Evolutionary conservation across 2,329 filamentous ascomycete genomes (phyloP).

Genomic region (Torrubiellomyces zombiae): DNA sequence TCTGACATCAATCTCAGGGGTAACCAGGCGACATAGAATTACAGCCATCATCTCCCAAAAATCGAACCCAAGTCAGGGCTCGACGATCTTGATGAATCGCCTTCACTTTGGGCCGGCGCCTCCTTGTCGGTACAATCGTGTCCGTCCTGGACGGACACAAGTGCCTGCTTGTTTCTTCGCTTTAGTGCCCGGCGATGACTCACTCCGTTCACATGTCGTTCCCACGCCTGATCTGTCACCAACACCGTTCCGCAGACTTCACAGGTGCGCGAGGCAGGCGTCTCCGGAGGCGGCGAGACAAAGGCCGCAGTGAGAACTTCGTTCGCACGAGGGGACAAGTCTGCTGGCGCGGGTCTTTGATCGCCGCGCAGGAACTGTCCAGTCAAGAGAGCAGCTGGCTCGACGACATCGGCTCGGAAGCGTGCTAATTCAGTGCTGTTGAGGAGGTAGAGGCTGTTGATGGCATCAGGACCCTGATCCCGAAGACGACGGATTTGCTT

Average conservation of each 20-base stretch:
- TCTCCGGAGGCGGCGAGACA: constrained; percentile 31
- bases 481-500: constrained; percentile 59
- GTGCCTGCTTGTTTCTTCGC: constrained; percentile 19
- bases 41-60: constrained; percentile 9
- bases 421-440: constrained; percentile 54
- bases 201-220: constrained; percentile 20
- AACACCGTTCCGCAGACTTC: constrained; percentile 52
- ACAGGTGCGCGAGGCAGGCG: constrained; percentile 45
- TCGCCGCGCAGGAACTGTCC: constrained; percentile 43
- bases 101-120: constrained; percentile 3
- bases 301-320: constrained; percentile 36
- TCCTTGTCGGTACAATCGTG: too few species aligned
- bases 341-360: constrained; percentile 31
- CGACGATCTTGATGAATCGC: constrained; percentile 6
- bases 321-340: constrained; percentile 29
- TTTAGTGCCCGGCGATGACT: constrained; percentile 17
- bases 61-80: constrained; percentile 13
- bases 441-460: constrained; percentile 54
- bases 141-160: constrained; percentile 15
- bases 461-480: constrained; percentile 30
- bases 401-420: constrained; percentile 48
- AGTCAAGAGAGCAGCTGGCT: constrained; percentile 46
- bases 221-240: constrained; percentile 34
- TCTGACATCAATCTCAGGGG: too few species aligned
- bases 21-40: too few species aligned